Percentiles rank a stretch among this genome's conserved stretches.
Conservation (phyloP, 176 grass and related monocot species). For the Cocos nucifera region DNA sequence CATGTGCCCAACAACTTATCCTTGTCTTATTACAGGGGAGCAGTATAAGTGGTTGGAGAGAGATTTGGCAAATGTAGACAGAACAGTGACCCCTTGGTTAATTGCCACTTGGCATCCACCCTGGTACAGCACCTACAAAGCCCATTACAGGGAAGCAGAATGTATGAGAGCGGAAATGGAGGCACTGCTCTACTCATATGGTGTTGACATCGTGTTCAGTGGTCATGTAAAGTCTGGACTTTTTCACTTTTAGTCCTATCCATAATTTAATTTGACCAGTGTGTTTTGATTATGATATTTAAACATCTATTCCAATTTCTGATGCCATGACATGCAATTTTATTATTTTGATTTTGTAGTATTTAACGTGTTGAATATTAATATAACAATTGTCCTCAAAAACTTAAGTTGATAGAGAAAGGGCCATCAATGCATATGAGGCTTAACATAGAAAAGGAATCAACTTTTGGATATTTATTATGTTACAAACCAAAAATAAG, state of each 20-base stretch:
- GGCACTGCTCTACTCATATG: constrained; percentile 66
- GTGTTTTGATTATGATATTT: too few species aligned
- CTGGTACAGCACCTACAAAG: constrained; percentile 79
- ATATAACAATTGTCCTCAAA: too few species aligned
- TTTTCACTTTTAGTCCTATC: too few species aligned
- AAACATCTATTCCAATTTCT: too few species aligned
- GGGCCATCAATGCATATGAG: too few species aligned
- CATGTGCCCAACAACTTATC: too few species aligned
- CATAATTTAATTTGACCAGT: too few species aligned
- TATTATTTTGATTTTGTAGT: not conserved
- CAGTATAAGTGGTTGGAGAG: constrained; percentile 74
- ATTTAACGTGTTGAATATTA: not conserved
- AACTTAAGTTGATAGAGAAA: too few species aligned
- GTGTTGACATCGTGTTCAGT: constrained; percentile 66
- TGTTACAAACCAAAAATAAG: too few species aligned
- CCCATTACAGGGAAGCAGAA: constrained; percentile 75
- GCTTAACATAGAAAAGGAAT: too few species aligned
- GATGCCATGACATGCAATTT: not conserved
- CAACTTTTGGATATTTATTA: too few species aligned
- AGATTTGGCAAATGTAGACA: constrained; percentile 62
- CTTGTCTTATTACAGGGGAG: constrained; percentile 23
- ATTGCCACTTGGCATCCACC: constrained; percentile 77
- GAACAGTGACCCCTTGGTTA: constrained; percentile 64
- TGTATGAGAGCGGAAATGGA: constrained; percentile 94
- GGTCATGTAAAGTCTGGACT: constrained; percentile 48